Conservation (phyloP, 2,329 filamentous ascomycete genomes). For the Pseudopyricularia cyperi region DNA sequence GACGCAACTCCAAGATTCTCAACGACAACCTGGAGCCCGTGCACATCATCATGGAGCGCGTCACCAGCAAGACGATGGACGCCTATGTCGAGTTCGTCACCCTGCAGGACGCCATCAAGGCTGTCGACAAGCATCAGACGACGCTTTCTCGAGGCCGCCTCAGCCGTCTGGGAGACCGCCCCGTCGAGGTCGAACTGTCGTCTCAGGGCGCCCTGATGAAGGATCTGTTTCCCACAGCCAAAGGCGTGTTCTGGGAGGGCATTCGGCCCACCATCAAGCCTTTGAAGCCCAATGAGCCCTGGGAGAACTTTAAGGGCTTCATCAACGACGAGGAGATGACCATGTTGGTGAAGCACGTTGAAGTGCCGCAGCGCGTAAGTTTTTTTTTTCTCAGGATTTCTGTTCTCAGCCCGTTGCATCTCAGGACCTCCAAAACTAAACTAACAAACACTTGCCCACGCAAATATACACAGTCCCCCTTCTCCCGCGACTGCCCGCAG, state of each 20-base stretch:
- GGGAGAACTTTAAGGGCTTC: conserved; percentile 46
- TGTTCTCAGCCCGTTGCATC: not conserved
- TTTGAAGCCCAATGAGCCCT: conserved; percentile 23
- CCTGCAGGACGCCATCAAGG: conserved; percentile 37
- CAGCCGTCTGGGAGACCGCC: conserved; percentile 41
- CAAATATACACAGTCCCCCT: conserved; percentile 40
- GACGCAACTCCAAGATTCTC: conserved; percentile 41
- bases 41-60: conserved; percentile 53
- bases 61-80: conserved; percentile 48
- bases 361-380: conserved; percentile 48
- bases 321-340: conserved; percentile 49
- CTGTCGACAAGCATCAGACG: conserved; percentile 33
- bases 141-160: conserved; percentile 24
- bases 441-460: conserved; percentile 1
- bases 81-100: conserved; percentile 45
- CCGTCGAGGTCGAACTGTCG: conserved; percentile 42
- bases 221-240: conserved; percentile 46
- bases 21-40: conserved; percentile 41
- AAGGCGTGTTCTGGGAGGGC: conserved; percentile 42
- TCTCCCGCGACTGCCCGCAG: conserved; percentile 47
- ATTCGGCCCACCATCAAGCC: conserved; percentile 25
- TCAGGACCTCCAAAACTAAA: conserved; percentile 3
- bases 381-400: not conserved
- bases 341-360: conserved; percentile 51
- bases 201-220: conserved; percentile 44